Evolutionary conservation across 768 basidiomycete species (phyloP).

Genomic region (Lepiota venenata): DNA sequence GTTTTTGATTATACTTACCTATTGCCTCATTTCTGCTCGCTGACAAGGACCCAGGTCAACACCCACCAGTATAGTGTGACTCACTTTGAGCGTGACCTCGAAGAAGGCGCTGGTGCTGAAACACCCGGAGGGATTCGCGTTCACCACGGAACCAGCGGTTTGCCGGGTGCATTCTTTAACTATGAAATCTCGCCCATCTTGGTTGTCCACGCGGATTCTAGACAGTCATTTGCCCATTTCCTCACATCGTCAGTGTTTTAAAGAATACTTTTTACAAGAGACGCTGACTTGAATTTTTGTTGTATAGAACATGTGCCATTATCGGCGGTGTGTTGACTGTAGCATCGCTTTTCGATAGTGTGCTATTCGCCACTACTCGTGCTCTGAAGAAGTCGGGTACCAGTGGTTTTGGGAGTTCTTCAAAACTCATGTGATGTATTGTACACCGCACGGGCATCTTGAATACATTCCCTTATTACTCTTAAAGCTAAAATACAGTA

Average conservation of each 20-base stretch:
- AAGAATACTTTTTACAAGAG: no score
- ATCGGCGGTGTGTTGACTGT: slow-evolving; percentile 97
- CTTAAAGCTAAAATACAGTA: background rate
- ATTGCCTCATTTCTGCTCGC: background rate
- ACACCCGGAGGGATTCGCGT: slow-evolving; percentile 64
- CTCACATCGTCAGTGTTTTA: slow-evolving; percentile 78
- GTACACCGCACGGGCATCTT: slow-evolving; percentile 12
- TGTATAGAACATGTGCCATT: slow-evolving; percentile 86
- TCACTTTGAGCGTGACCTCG: slow-evolving; percentile 91
- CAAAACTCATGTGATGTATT: slow-evolving; percentile 42
- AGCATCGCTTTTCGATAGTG: slow-evolving; percentile 82
- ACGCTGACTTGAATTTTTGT: no score
- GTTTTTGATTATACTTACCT: slow-evolving; percentile 14
- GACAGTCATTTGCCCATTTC: slow-evolving; percentile 98
- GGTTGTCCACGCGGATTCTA: slow-evolving; percentile 85
- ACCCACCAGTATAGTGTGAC: slow-evolving; percentile 96
- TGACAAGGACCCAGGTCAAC: slow-evolving; percentile 48
- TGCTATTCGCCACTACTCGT: slow-evolving; percentile 80
- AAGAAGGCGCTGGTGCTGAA: slow-evolving; percentile 54
- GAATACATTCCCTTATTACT: slow-evolving; percentile 2
- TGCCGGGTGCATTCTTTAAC: slow-evolving; percentile 88
- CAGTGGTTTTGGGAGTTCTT: slow-evolving; percentile 28
- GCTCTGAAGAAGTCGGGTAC: slow-evolving; percentile 60
- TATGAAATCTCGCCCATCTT: slow-evolving; percentile 97
- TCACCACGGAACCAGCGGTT: slow-evolving; percentile 68